Base-by-base conservation (phyloP, 306 rosid genomes). In the Quercus bicolor region DNA sequence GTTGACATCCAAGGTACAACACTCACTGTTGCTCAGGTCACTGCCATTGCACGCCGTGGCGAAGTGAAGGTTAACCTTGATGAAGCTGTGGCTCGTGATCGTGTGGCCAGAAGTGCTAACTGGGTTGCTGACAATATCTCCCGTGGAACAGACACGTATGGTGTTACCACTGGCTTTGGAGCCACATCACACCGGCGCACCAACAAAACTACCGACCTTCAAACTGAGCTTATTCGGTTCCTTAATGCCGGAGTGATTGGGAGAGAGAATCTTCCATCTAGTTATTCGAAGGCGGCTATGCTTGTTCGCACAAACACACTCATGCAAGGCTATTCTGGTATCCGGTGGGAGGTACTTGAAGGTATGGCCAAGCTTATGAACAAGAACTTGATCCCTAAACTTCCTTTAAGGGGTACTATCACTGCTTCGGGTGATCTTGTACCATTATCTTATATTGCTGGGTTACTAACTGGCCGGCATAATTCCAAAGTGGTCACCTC, bases 341-440 rank as follows among this genome's bases (percentile, higher is more conserved):
- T 84, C 4, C 61, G 87, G 20, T 84, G 84, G 84, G 81, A 79
- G 53, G 15, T 79, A 24, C 83, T 83, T 1, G 80, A 83, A 28
- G 83, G 75, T 21, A 59, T 83, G 69, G 74, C 75, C 20, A 79
- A 84, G 78, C 81, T 84, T 28, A 75, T 84, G 78, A 84, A 84
- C 62, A n/a, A 56, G 4, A 84, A 83, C 48, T 79, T 83, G 80
- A 75, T 75, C 43, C 86, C 86, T 1, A 79, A 75, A 12, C 72
- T 84, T 14, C 86, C 86, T 43, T 33, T 79, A 9, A 75, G 87
- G 56, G 87, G 87, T 9, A 79, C 87, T 4, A 84, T 84, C 14
- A 84, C 84, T 4, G 87, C 87, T 40, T 84, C 87, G 4, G 87
- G 87, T 18, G 86, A 83, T 70, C 86, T 83, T 16, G 86, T 83